Base-by-base conservation (phyloP, 495 filamentous ascomycete genomes). In the Penicillium taxi region DNA sequence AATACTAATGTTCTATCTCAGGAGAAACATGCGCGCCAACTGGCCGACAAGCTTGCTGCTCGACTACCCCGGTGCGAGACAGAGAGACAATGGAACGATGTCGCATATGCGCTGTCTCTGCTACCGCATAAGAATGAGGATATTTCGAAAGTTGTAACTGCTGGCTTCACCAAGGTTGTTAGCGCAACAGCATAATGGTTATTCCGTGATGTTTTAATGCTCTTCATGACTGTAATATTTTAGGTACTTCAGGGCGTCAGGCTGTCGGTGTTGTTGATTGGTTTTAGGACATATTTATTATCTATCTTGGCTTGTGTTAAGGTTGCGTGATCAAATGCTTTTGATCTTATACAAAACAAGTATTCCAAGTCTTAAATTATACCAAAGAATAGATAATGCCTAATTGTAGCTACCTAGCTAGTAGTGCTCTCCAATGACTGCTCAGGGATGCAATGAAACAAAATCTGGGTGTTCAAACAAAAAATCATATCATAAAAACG, bases 81-180 rank as follows among this genome's bases (percentile, higher is more conserved):
- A 9, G 89, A 99, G 61, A 73, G 86, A 32, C 90, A 96, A 50
- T 99, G 93, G 93, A 91, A 83, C 50, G 93, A 99, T 63, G 87
- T 95, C 23, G 83, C 90, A 7, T 99, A 86, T 66, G 85, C 87
- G 3, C 57, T 99, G 15, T 84, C 84, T 16, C 57, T 96, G 39
- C 62, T 96, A 29, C 90, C 86, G 48, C 93, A 96, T 52, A 99
- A 96, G 71, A 96, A 96, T 45, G 93, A 99, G 59, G 91, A 96
- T 11, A 96, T 99, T 35, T 71, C 74, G 23, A 95, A 93, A 69
- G 63, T 80, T 12, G 70, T 99, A 9, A 64, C 67, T 13, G 83
- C 82, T 41, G 93, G 93, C 8, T 96, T 91, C 63, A 63, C 53
- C 27, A 84, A 84, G 61, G 68, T 96, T 16, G 80, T 95, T 18